Evolutionary conservation across 2,329 filamentous ascomycete species (phyloP).

Genomic region (Phialophora expanda): DNA sequence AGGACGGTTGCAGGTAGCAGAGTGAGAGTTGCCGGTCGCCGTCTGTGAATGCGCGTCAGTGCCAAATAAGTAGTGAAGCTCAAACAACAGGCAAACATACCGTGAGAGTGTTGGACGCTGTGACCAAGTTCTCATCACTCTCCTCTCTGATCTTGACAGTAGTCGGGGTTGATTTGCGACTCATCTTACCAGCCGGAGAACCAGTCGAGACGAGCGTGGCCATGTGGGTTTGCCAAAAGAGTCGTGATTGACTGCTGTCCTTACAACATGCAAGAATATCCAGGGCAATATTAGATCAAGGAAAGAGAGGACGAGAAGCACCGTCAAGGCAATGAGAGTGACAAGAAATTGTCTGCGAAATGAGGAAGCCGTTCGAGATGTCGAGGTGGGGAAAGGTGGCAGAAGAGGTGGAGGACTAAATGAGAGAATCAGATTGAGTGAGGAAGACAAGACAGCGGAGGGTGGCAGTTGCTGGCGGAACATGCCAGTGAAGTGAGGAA

Average conservation of each 20-base stretch:
- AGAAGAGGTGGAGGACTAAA: conserved; percentile 31
- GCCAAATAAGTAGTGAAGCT: conserved; percentile 14
- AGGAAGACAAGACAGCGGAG: conserved; percentile 1
- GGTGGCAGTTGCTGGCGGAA: conserved; percentile 14
- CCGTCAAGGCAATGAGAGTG: conserved; percentile 23
- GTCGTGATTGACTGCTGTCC: conserved; percentile 10
- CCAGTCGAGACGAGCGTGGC: conserved; percentile 34
- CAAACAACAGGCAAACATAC: conserved; percentile 19
- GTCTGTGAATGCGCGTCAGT: conserved; percentile 45
- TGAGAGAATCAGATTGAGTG: conserved; percentile 2
- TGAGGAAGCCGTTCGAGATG: conserved; percentile 30
- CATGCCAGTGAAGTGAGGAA: conserved; percentile 9
- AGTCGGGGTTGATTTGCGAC: conserved; percentile 35
- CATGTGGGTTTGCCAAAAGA: conserved; percentile 23
- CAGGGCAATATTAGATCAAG: conserved; percentile 28
- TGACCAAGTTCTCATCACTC: conserved; percentile 24
- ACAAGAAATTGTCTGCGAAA: conserved; percentile 28
- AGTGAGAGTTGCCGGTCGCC: conserved; percentile 22
- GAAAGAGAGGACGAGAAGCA: conserved; percentile 23
- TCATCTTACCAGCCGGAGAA: conserved; percentile 33
- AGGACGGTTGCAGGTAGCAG: conserved; percentile 18
- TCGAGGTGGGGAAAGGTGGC: conserved; percentile 33
- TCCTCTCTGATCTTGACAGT: conserved; percentile 36
- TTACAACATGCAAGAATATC: conserved; percentile 33
- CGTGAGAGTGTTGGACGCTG: conserved; percentile 23